These are phyloP conservation scores for Batrachochytrium dendrobatidis DNA, from an alignment of 371 early-diverging fungal genomes.

Conservation along the genomic window DNA sequence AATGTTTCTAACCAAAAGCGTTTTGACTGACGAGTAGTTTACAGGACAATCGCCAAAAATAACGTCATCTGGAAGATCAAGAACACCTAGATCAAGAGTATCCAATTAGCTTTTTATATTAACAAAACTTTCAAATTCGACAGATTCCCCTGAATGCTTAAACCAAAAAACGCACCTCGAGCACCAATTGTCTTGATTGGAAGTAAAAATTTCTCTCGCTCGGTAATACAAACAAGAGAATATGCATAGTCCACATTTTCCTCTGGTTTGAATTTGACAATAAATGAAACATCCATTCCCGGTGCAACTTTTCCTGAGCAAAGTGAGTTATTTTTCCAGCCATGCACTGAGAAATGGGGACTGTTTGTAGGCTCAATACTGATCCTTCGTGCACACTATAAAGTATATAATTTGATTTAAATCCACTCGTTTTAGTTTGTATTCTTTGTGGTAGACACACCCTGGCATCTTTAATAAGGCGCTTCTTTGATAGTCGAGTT, in stretches of 20 bases:
- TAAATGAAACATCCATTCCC: constrained; percentile 46
- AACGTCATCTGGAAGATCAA: constrained; percentile 47
- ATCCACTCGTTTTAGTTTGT: too few relatives aligned
- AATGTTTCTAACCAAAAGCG: constrained; percentile 44
- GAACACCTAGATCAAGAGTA: constrained; percentile 22
- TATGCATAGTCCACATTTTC: constrained; percentile 35
- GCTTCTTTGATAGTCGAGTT: too few relatives aligned
- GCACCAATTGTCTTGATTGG: constrained; percentile 45
- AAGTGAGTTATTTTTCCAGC: constrained; percentile 28
- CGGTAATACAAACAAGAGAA: constrained; percentile 45
- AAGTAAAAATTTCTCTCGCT: constrained; percentile 47
- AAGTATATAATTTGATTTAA: not conserved
- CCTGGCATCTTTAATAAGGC: too few relatives aligned
- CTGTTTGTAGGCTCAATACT: constrained; percentile 36
- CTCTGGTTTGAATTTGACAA: constrained; percentile 44
- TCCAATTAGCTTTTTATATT: not conserved
- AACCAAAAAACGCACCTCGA: constrained; percentile 27
- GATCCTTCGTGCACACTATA: constrained; percentile 38
- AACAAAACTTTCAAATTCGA: not conserved
- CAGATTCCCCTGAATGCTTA: not conserved
- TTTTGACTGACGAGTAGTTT: constrained; percentile 20
- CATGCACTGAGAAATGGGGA: constrained; percentile 34
- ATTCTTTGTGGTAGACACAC: too few relatives aligned
- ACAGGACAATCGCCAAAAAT: constrained; percentile 39
- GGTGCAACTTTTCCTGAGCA: constrained; percentile 43